Evolutionary conservation across 2,329 filamentous ascomycete species (phyloP), one percentile per base, ranked within the genome.

Genomic region (Thielaviopsis euricoi): DNA sequence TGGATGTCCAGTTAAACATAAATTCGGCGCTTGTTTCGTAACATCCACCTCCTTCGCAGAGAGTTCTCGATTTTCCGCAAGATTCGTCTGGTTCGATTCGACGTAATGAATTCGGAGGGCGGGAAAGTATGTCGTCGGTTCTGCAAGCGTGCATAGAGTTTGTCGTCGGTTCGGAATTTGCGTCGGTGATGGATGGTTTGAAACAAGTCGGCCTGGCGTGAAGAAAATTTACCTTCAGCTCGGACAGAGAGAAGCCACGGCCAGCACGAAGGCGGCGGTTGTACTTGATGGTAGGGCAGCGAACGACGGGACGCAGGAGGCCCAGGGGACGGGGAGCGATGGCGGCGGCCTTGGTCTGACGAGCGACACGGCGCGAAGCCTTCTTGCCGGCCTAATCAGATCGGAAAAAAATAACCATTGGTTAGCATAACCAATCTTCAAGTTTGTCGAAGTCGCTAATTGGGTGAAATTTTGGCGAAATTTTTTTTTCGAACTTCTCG

Each of bases 211-310:
- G 37, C 2, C n/a, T 43, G 37, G 37, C 37, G 37, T n/a, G 17
- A 43, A 43, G 37, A 29, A 55, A 54, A 66, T 74, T 65, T 86
- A 96, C 91, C 90, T 98, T 98, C 74, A 98, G 82, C 83, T 98
- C 93, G 78, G 85, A 81, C 67, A 97, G 81, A 68, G 91, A 89
- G 86, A 98, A 98, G 74, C 93, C 93, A 81, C 93, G 89, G 75
- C 93, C 93, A 71, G 89, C 83, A 74, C 93, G 86, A 72, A 94
- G 87, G 73, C 89, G 89, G 73, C 93, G 90, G 88, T 98, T 98
- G 83, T 98, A 95, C 83, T 94, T 95, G 81, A 96, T 77, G 69
- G 88, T 91, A 72, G 93, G 91, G 86, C 91, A 97, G 80, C 90
- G 87, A 68, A 98, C 91, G 75, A 97, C 78, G 66, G 93, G 93